Evolutionary conservation across 2,329 filamentous ascomycete genomes (phyloP).

Genomic region (Lachnellula cervina): DNA sequence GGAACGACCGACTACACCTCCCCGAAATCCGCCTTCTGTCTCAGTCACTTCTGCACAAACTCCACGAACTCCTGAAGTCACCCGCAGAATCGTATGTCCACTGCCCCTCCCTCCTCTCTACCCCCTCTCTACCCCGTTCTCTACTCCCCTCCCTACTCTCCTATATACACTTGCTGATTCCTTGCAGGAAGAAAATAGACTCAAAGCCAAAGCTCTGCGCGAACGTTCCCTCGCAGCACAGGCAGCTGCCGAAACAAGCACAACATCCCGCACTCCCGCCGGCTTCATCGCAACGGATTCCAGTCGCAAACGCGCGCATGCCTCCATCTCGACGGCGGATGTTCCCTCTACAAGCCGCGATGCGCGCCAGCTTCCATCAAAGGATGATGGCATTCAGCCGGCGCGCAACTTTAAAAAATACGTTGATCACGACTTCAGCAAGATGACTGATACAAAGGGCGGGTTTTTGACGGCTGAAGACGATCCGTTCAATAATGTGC

Average conservation of each 20-base stretch:
- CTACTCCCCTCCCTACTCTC: too few species aligned
- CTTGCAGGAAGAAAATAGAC: conserved; percentile 73
- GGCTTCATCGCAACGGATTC: conserved; percentile 67
- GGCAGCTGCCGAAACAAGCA: conserved; percentile 34
- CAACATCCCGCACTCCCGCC: conserved; percentile 49
- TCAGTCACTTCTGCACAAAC: conserved; percentile 26
- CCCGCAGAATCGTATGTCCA: conserved; percentile 48
- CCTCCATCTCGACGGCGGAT: conserved; percentile 51
- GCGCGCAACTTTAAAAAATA: conserved; percentile 88
- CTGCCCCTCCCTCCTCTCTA: not conserved
- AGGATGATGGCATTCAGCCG: conserved; percentile 45
- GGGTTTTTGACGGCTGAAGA: conserved; percentile 89
- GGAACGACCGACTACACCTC: conserved; percentile 24
- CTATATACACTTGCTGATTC: conserved; percentile 1
- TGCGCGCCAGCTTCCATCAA: conserved; percentile 43
- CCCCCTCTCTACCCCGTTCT: too few species aligned
- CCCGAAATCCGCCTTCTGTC: conserved; percentile 1
- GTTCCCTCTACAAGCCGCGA: conserved; percentile 62
- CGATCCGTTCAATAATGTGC: conserved; percentile 80
- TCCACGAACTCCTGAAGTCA: conserved; percentile 51
- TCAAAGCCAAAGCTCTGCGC: conserved; percentile 82
- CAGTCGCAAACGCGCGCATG: conserved; percentile 67
- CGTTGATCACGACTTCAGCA: conserved; percentile 95
- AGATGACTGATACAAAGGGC: conserved; percentile 97
- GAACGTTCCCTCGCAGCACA: conserved; percentile 65